Evolutionary conservation across 345 rosid species (phyloP).

Genomic region (Salix udensis): DNA sequence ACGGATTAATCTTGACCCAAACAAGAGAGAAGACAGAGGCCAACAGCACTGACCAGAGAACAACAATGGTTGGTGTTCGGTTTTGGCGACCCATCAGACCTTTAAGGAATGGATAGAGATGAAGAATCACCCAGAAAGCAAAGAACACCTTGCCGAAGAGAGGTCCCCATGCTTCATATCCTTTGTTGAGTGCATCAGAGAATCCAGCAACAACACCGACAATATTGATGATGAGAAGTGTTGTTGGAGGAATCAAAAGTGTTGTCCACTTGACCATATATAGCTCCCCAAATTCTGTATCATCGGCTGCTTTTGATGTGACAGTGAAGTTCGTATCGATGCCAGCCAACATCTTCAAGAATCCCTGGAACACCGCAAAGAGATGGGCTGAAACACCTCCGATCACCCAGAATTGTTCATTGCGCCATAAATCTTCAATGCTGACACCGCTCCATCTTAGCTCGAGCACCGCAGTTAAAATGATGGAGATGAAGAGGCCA

Average conservation of each 20-base stretch:
- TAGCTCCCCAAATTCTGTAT: constrained; percentile 86
- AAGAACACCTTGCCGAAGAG: constrained; percentile 93
- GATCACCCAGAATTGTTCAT: constrained; percentile 96
- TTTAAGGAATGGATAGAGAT: constrained; percentile 96
- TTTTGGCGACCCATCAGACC: constrained; percentile 99
- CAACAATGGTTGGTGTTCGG: constrained; percentile 89
- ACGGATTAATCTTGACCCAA: constrained; percentile 93
- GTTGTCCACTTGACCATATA: constrained; percentile 94
- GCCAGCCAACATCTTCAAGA: constrained; percentile 86
- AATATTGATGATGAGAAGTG: constrained; percentile 72
- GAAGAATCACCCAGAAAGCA: constrained; percentile 93
- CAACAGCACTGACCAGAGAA: constrained; percentile 88
- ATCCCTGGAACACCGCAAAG: constrained; percentile 93
- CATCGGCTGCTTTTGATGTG: constrained; percentile 88
- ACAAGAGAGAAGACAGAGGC: constrained; percentile 95
- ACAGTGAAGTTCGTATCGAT: constrained; percentile 96
- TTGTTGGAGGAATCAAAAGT: constrained; percentile 82
- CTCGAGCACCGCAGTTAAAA: constrained; percentile 78
- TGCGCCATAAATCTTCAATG: constrained; percentile 93
- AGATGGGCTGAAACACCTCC: constrained; percentile 98
- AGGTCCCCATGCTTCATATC: constrained; percentile 97
- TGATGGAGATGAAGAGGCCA: constrained; percentile 88
- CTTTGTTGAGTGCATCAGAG: constrained; percentile 95
- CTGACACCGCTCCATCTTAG: constrained; percentile 94
- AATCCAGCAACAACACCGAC: constrained; percentile 99